These are phyloP conservation scores for Gracilaria gracilis DNA, from an alignment of 23 red algal species.

Conservation along the genomic window DNA sequence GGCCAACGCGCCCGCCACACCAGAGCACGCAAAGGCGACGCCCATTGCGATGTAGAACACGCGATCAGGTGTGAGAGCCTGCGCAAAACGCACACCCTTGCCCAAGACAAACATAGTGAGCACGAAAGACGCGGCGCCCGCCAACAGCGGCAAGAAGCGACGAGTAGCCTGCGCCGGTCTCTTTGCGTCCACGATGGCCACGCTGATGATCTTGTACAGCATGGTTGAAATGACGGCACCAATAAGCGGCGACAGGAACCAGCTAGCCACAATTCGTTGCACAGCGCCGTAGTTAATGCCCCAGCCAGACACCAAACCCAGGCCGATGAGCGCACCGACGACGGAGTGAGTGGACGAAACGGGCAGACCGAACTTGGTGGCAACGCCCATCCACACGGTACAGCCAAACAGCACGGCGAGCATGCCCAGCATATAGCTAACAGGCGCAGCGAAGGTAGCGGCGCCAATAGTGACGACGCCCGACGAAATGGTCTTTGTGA, in stretches of 20 bases:
- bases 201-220: constrained; percentile 77
- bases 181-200: constrained; percentile 77
- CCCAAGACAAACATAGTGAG: constrained; percentile 83
- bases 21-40: constrained; percentile 71
- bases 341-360: constrained; percentile 97
- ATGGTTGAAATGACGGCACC: constrained; percentile 75
- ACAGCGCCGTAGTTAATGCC: constrained; percentile 79
- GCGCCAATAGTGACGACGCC: constrained; percentile 83
- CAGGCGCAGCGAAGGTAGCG: constrained; percentile 53
- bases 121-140: constrained; percentile 78
- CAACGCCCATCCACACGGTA: constrained; percentile 88
- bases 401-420: constrained; percentile 88
- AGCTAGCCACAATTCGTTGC: constrained; percentile 77
- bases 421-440: constrained; percentile 95
- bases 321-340: constrained; percentile 85
- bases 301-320: constrained; percentile 92
- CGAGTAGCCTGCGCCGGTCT: constrained; percentile 76
- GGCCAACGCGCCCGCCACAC: constrained; percentile 75
- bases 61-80: constrained; percentile 51
- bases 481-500: constrained; percentile 95
- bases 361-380: constrained; percentile 94
- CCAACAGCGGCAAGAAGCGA: constrained; percentile 83
- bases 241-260: constrained; percentile 92
- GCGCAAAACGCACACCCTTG: constrained; percentile 66
- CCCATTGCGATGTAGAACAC: constrained; percentile 71